Conservation (phyloP, 164 flowering plant species). For the Warburgia ugandensis region DNA sequence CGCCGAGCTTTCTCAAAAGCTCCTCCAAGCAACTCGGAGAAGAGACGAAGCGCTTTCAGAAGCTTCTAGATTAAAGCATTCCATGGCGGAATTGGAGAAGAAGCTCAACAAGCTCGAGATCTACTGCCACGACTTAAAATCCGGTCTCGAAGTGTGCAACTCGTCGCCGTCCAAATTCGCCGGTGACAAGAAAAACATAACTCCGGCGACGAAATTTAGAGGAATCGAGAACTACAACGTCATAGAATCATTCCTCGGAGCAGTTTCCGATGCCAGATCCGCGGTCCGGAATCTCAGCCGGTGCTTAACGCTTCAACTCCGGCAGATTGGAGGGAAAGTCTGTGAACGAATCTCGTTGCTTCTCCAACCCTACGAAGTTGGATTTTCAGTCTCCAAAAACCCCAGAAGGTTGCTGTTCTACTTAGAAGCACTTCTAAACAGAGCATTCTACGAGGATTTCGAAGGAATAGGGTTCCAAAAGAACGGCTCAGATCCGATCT, state of each 20-base stretch:
- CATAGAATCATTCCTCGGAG: conserved; percentile 50
- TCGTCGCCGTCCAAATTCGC: conserved; percentile 12
- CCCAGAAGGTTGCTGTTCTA: conserved; percentile 35
- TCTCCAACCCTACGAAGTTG: conserved; percentile 62
- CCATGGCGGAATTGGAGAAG: conserved; percentile 86
- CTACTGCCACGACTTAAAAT: conserved; percentile 61
- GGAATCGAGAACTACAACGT: conserved; percentile 18
- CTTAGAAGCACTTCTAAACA: conserved; percentile 64
- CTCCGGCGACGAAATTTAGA: background rate
- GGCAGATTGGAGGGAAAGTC: conserved; percentile 50
- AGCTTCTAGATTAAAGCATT: conserved; percentile 58
- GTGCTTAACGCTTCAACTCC: conserved; percentile 48
- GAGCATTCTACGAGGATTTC: conserved; percentile 77
- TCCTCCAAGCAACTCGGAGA: conserved; percentile 58
- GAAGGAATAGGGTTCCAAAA: conserved; percentile 60
- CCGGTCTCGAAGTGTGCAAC: conserved; percentile 45
- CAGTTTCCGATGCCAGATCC: conserved; percentile 56
- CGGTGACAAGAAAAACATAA: background rate
- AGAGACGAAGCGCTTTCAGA: conserved; percentile 79
- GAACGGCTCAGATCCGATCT: conserved; percentile 25
- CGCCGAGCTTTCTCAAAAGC: conserved; percentile 70
- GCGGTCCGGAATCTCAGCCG: conserved; percentile 51
- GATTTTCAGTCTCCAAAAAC: conserved; percentile 36
- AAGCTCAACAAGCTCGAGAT: conserved; percentile 80
- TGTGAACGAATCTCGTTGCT: conserved; percentile 43